phyloP scores from a whole-genome alignment of 2,329 filamentous ascomycete genomes.

The Lomentospora prolificans region DNA sequence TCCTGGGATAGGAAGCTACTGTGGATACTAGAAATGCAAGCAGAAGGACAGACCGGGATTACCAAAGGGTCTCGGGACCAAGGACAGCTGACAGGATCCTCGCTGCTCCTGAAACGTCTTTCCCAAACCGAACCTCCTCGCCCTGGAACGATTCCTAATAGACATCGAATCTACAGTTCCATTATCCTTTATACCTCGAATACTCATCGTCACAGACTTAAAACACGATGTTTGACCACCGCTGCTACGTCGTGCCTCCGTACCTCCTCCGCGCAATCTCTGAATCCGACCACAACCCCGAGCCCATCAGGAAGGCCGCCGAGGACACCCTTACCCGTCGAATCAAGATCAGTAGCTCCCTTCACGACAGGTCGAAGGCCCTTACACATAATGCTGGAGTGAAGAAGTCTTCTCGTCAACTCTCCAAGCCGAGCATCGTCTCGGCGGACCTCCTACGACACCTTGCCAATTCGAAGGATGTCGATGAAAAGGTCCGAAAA shows the following conservation, averaged over 20 bases:
- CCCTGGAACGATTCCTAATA: no score
- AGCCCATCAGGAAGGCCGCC: constrained; percentile 26
- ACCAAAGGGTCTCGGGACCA: no score
- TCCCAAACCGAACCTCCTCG: no score
- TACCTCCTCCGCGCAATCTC: constrained; percentile 34
- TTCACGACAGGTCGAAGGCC: constrained; percentile 24
- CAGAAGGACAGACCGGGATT: no score
- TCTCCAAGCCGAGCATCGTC: constrained; percentile 22
- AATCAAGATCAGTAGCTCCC: constrained; percentile 20
- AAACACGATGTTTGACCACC: constrained; percentile 8
- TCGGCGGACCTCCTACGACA: constrained; percentile 28
- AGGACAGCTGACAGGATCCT: no score
- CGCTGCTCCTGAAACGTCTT: no score
- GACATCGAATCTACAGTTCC: no score
- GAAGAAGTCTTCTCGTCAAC: not conserved
- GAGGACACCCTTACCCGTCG: constrained; percentile 23
- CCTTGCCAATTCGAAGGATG: constrained; percentile 25
- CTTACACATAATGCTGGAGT: constrained; percentile 13
- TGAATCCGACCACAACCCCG: constrained; percentile 25
- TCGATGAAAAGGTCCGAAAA: constrained; percentile 26
- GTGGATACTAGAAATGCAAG: no score
- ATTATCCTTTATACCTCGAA: not conserved
- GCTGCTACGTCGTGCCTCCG: constrained; percentile 34
- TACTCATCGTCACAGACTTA: no score
- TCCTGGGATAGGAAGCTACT: no score